phyloP scores from a whole-genome alignment of 2,329 filamentous ascomycete genomes.

The Cyanodermella asteris region DNA sequence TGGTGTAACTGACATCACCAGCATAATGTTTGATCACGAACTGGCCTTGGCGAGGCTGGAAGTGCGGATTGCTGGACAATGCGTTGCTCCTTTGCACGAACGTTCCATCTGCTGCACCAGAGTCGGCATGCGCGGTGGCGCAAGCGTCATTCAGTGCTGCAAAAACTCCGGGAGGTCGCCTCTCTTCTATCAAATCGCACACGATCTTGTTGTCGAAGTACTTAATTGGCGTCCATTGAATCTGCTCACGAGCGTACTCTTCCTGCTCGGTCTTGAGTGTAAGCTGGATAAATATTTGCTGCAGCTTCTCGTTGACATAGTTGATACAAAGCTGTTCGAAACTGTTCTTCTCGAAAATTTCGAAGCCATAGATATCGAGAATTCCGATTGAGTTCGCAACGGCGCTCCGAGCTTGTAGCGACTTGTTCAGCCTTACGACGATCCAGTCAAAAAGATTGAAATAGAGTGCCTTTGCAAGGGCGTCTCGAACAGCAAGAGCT shows the following conservation, averaged over 20 bases:
- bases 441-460: conserved; percentile 98
- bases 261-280: conserved; percentile 94
- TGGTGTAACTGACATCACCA: conserved; percentile 82
- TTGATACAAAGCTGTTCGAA: conserved; percentile 99
- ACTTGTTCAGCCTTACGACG: conserved; percentile 73
- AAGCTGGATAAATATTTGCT: conserved; percentile 97
- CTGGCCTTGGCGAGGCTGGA: conserved; percentile 77
- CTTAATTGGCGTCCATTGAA: conserved; percentile 96
- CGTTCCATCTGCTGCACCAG: conserved; percentile 78
- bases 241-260: conserved; percentile 87
- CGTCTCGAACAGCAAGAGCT: conserved; percentile 70
- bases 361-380: conserved; percentile 95
- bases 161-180: conserved; percentile 75
- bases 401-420: conserved; percentile 54
- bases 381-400: conserved; percentile 81
- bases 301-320: conserved; percentile 97
- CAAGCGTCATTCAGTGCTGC: conserved; percentile 94
- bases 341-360: conserved; percentile 97
- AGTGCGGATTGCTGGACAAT: conserved; percentile 67
- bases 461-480: conserved; percentile 86
- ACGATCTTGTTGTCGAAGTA: conserved; percentile 99
- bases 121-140: conserved; percentile 93
- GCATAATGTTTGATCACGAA: conserved; percentile 99
- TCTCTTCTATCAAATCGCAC: conserved; percentile 87
- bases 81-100: conserved; percentile 87